A percentile compares a stretch with the other conserved stretches of the same genome.
phyloP scores from a whole-genome alignment of 2,329 filamentous ascomycete genomes.

The Colletotrichum lentis region DNA sequence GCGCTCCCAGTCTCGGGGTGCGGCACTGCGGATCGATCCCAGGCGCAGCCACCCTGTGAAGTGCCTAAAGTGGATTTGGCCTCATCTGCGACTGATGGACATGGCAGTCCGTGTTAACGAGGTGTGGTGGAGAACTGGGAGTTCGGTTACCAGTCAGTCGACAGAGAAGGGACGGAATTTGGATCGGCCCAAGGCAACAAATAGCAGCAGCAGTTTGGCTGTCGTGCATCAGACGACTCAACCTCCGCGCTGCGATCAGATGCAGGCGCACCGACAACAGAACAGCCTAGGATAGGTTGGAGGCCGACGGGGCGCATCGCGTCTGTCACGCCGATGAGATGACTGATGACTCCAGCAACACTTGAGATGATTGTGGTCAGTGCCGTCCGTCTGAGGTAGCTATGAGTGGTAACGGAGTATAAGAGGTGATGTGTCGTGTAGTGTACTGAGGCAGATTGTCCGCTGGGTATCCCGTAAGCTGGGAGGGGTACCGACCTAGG shows the following conservation, averaged over 20 bases:
- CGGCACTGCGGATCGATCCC: constrained; percentile 4
- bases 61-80: constrained; percentile 23
- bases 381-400: not conserved
- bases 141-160: not conserved
- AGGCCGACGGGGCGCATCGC: constrained; percentile 1
- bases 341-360: constrained; percentile 17
- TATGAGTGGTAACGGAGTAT: not conserved
- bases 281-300: not conserved
- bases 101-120: constrained; percentile 6
- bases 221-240: constrained; percentile 18
- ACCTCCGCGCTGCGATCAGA: constrained; percentile 6
- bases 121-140: not conserved
- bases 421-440: no score
- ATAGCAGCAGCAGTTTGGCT: not conserved
- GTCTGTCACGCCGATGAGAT: constrained; percentile 26
- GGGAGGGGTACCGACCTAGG: no score
- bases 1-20: constrained; percentile 3
- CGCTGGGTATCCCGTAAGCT: no score
- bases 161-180: constrained; percentile 2
- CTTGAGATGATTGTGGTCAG: constrained; percentile 2
- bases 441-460: no score
- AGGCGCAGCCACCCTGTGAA: constrained; percentile 26
- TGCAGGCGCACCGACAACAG: not conserved
- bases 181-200: not conserved
- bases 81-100: constrained; percentile 20